These are phyloP conservation scores for Aleurites moluccanus DNA, from an alignment of 441 rosid genomes.

Conservation along the genomic window DNA sequence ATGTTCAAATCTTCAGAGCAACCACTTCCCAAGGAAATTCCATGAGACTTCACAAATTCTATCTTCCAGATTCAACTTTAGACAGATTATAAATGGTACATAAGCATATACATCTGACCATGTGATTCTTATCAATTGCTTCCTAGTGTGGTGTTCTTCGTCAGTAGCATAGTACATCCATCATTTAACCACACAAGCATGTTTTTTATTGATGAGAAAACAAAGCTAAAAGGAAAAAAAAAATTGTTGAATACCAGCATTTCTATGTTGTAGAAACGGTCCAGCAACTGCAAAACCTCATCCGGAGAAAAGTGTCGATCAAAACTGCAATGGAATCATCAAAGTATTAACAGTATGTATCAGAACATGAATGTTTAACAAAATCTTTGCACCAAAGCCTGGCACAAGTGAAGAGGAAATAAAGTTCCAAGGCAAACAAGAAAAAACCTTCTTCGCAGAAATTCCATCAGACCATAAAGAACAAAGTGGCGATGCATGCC, in stretches of 20 bases:
- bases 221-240: not conserved
- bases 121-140: not conserved
- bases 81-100: not conserved
- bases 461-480: constrained; percentile 91
- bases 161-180: not conserved
- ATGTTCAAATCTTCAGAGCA: not conserved
- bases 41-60: not conserved
- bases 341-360: constrained; percentile 18
- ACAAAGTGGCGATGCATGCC: constrained; percentile 96
- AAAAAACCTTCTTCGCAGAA: constrained; percentile 76
- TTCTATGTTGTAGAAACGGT: constrained; percentile 89
- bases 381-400: not conserved
- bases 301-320: constrained; percentile 79
- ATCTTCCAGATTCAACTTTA: not conserved
- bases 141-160: not conserved
- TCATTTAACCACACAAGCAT: not conserved
- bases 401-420: not conserved
- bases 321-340: constrained; percentile 49
- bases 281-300: constrained; percentile 87
- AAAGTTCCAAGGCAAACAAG: not conserved
- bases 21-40: not conserved
- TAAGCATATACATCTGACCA: not conserved
- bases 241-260: constrained; percentile 63
- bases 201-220: not conserved
- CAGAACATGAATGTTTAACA: constrained; percentile 9